A percentile compares a stretch with the other conserved stretches of the same genome.
Conservation (phyloP, 768 basidiomycete species). For the Leccinellum rugosiceps region DNA sequence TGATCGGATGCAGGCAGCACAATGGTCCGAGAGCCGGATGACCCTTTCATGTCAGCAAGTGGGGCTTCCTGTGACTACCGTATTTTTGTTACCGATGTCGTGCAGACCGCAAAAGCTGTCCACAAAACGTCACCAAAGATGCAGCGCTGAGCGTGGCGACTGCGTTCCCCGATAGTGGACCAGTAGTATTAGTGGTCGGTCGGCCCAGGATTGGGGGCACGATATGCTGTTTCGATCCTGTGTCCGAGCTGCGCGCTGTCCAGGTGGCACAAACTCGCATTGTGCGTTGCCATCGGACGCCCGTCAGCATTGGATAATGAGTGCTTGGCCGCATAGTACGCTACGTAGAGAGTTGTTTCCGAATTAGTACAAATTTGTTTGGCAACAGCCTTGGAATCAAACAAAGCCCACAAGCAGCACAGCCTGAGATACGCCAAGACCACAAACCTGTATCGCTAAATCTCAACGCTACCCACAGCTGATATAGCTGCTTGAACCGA, state of each 20-base stretch:
- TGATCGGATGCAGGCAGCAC: neutral
- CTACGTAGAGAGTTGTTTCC: neutral
- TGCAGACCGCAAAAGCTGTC: neutral
- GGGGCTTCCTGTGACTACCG: neutral
- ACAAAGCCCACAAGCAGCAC: conserved; percentile 15
- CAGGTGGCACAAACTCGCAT: neutral
- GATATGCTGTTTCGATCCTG: neutral
- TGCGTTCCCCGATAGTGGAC: neutral
- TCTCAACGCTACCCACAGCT: neutral
- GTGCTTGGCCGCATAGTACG: neutral
- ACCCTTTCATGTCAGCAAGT: neutral
- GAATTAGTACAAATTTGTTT: conserved; percentile 22
- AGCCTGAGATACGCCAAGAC: neutral
- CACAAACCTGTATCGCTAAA: neutral
- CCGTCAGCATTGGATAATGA: neutral
- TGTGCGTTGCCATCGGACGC: neutral
- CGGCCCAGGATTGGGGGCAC: neutral
- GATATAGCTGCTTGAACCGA: neutral
- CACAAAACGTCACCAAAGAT: neutral
- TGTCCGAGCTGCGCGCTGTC: neutral
- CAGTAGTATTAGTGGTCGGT: neutral
- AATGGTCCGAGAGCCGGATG: neutral
- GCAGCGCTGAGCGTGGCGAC: neutral
- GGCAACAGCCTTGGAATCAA: conserved; percentile 25
- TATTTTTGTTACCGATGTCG: neutral